These are phyloP conservation scores for Globisporangium cylindrosporum DNA, from an alignment of 352 stramenopile genomes.

Conservation along the genomic window DNA sequence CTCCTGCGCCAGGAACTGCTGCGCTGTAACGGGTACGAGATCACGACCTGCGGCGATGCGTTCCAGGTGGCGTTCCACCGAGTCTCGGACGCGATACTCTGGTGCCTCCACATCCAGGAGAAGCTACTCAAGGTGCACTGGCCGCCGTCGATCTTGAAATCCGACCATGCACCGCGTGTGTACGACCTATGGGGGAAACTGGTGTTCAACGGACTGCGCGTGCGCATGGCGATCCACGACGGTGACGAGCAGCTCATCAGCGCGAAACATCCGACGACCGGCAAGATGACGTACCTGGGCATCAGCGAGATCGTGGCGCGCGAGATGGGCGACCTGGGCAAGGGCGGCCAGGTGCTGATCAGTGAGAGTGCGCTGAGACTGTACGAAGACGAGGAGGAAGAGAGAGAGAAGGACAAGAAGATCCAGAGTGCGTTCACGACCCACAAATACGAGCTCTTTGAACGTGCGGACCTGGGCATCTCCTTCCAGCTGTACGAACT, in stretches of 20 bases:
- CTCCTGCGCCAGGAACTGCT: conserved; percentile 53
- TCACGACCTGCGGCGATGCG: conserved; percentile 71
- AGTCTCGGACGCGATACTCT: conserved; percentile 60
- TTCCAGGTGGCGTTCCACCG: conserved; percentile 81
- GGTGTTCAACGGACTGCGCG: conserved; percentile 66
- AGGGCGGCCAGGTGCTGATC: conserved; percentile 69
- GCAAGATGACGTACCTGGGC: conserved; percentile 76
- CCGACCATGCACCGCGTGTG: conserved; percentile 35
- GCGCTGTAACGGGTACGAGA: conserved; percentile 71
- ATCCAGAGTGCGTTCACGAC: conserved; percentile 22
- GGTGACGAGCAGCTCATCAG: conserved; percentile 59
- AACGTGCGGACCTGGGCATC: conserved; percentile 36
- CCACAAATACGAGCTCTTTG: conserved; percentile 27
- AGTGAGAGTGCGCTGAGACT: conserved; percentile 44
- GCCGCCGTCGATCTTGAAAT: conserved; percentile 45
- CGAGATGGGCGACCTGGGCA: conserved; percentile 62
- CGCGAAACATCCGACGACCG: conserved; percentile 66
- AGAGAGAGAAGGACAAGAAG: conserved; percentile 17
- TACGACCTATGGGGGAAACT: conserved; percentile 56
- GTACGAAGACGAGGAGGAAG: conserved; percentile 40
- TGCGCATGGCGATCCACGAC: conserved; percentile 80
- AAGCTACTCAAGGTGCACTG: conserved; percentile 59
- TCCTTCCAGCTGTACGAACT: conserved; percentile 42
- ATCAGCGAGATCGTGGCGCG: conserved; percentile 63
- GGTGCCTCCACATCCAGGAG: conserved; percentile 62